These are phyloP conservation scores for Pythium grandisporangium DNA, from an alignment of 352 stramenopile genomes.

Conservation along the genomic window DNA sequence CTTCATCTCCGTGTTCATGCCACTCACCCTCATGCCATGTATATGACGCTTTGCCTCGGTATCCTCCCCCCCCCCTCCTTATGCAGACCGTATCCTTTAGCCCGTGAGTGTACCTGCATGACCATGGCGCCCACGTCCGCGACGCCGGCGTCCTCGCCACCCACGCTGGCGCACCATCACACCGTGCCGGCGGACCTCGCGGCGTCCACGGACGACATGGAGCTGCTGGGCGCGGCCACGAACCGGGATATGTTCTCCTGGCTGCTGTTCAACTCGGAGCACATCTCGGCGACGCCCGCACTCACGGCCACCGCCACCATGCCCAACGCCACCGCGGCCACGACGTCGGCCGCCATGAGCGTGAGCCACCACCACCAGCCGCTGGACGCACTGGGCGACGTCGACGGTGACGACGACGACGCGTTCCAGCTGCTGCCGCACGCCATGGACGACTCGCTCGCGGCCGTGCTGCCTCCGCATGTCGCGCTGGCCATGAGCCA, in stretches of 20 bases:
- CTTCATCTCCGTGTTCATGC: no score
- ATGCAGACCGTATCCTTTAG: no score
- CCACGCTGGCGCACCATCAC: slow-evolving; percentile 7
- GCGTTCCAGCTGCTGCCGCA: slow-evolving; percentile 53
- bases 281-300: slow-evolving; percentile 41
- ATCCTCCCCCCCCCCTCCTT: no score
- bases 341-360: slow-evolving; percentile 1
- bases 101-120: no score
- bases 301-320: background rate
- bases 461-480: slow-evolving; percentile 8
- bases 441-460: slow-evolving; percentile 29
- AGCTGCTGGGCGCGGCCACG: slow-evolving; percentile 48
- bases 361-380: slow-evolving; percentile 17
- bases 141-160: no score
- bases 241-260: slow-evolving; percentile 84
- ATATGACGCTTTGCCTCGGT: no score
- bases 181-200: slow-evolving; percentile 14
- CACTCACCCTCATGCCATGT: no score
- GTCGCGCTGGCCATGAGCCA: slow-evolving; percentile 4
- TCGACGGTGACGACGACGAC: no score
- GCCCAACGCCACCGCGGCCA: slow-evolving; percentile 1
- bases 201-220: slow-evolving; percentile 41
- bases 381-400: slow-evolving; percentile 14
- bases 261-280: slow-evolving; percentile 81
- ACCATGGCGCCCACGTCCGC: slow-evolving; percentile 12